Base-by-base conservation (phyloP, 78 protist genomes). In the Diacronema lutheri region DNA sequence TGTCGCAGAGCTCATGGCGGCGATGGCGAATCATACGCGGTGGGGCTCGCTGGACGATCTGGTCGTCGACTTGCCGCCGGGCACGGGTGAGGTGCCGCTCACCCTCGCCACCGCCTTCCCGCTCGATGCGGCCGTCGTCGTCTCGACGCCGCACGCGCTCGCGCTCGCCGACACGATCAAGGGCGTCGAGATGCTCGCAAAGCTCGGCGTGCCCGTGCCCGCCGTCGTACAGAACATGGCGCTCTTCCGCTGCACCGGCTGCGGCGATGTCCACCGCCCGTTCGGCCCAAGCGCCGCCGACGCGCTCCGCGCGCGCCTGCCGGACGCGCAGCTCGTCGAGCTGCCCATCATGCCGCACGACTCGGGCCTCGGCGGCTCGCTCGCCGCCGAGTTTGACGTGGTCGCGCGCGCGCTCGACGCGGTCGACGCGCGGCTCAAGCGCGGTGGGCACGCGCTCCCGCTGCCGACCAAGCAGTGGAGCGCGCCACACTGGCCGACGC, bases 31-130 rank as follows among this genome's bases (percentile, higher is more conserved):
- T 10, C 78, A 79, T n/a, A 90, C 90, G 5, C 90, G 46, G 7
- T 97, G 99, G 99, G 96, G 93, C 6, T 90, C 81, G 12, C 88
- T 96, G 9, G 99, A 97, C 84, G 37, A 56, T 11, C 89, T 97
- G 31, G 89, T 95, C 31, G 40, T 96, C 57, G 99, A 97, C 93
- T 56, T 94, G 87, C 99, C 99, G 37, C 99, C 99, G 0, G 99
- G 99, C 57, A 97, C 99, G 9, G 96, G 98, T 64, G 99, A 97
- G 88, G 94, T 94, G 23, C 97, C 93, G 40, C 93, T 97, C 40
- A 89, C 97, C 19, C 85, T 96, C 81, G 33, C 89, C 31, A 97
- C 96, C 90, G 37, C 89, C 31, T 89, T 93, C 58, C 87, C 93
- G 3, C 31, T 86, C 58, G 40, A 16, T 26, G 90, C 81, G 13